A percentile compares a stretch with the other conserved stretches of the same genome.
Conservation (phyloP, 2,329 filamentous ascomycete species). For the Cordyceps militaris region DNA sequence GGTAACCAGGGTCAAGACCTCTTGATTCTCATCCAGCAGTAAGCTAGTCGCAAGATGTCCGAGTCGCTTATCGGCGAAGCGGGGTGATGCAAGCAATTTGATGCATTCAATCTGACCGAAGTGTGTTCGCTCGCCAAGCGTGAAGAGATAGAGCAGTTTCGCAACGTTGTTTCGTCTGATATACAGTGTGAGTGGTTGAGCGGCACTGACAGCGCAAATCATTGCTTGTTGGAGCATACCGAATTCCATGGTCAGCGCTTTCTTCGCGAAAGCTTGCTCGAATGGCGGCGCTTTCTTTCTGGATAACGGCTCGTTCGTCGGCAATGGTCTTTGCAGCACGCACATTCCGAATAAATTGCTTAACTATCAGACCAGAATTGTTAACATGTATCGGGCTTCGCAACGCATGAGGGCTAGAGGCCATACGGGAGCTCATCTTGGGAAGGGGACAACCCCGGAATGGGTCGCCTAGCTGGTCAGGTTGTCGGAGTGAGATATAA, state of each 20-base stretch:
- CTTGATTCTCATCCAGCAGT: constrained; percentile 94
- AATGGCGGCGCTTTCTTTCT: constrained; percentile 97
- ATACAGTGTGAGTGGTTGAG: background rate
- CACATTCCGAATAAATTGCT: constrained; percentile 99
- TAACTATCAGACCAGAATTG: constrained; percentile 54
- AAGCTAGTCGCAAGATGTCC: constrained; percentile 96
- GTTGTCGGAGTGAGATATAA: background rate
- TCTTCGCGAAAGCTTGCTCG: constrained; percentile 96
- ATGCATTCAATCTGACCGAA: constrained; percentile 99
- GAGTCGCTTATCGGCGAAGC: constrained; percentile 94
- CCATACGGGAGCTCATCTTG: constrained; percentile 37
- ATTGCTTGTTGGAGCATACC: constrained; percentile 48
- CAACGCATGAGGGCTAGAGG: constrained; percentile 13
- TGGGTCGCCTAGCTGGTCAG: constrained; percentile 24
- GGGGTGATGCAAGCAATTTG: constrained; percentile 91
- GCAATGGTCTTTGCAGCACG: constrained; percentile 98
- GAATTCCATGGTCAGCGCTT: constrained; percentile 81
- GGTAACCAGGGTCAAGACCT: constrained; percentile 92
- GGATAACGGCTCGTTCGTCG: constrained; percentile 95
- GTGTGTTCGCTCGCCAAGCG: constrained; percentile 91
- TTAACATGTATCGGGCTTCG: background rate
- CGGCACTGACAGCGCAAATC: background rate
- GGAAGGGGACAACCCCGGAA: constrained; percentile 24
- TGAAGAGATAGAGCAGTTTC: constrained; percentile 97
- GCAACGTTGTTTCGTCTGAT: constrained; percentile 96